A percentile compares a stretch with the other conserved stretches of the same genome.
Conservation (phyloP, 352 stramenopile genomes). For the Elongisporangium senticosum region DNA sequence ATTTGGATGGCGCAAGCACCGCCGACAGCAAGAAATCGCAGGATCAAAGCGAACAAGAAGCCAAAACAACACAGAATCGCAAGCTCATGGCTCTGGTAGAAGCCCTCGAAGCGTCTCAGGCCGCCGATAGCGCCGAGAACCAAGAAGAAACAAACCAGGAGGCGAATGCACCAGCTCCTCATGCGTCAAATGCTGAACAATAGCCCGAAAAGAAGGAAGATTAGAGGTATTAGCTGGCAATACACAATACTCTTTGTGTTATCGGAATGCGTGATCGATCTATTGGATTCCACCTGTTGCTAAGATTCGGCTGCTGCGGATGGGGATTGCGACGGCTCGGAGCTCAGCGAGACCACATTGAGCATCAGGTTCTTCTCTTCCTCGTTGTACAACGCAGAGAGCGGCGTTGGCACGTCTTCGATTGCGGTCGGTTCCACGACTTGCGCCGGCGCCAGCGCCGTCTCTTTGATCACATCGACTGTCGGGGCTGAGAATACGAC, state of each 20-base stretch:
- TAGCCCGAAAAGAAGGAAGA: background rate
- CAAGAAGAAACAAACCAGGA: background rate
- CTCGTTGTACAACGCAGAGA: slow-evolving; percentile 68
- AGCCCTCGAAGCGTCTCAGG: slow-evolving; percentile 17
- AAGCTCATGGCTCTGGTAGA: slow-evolving; percentile 33
- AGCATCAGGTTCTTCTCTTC: slow-evolving; percentile 66
- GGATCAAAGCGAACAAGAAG: slow-evolving; percentile 15
- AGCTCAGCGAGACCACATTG: slow-evolving; percentile 16
- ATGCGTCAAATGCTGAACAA: background rate
- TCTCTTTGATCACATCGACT: background rate
- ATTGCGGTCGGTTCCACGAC: background rate
- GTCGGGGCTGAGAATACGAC: background rate
- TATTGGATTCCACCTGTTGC: background rate
- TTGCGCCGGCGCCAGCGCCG: background rate
- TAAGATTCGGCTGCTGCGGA: background rate
- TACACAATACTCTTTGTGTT: background rate
- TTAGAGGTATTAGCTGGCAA: background rate
- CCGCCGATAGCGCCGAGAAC: background rate
- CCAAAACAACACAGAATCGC: slow-evolving; percentile 27
- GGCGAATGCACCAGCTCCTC: background rate
- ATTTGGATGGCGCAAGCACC: slow-evolving; percentile 2
- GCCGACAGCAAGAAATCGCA: slow-evolving; percentile 1
- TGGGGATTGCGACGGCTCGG: background rate
- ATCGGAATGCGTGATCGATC: background rate
- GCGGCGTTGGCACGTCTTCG: slow-evolving; percentile 42